A percentile compares a stretch with the other conserved stretches of the same genome.
phyloP scores from a whole-genome alignment of 2,329 filamentous ascomycete genomes.

The Penicillium sp. region DNA sequence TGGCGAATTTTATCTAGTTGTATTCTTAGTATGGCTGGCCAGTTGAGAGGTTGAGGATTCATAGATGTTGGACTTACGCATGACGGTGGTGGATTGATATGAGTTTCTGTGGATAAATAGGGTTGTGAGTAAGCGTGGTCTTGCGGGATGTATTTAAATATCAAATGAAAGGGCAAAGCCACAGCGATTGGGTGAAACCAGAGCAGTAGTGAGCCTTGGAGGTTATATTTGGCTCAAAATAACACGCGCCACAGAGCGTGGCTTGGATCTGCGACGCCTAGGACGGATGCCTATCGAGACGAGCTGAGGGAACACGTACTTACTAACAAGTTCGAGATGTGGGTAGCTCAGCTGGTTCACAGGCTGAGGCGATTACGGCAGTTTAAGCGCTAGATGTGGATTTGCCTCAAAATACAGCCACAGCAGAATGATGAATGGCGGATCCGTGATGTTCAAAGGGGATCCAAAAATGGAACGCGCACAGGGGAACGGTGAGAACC shows the following conservation, averaged over 20 bases:
- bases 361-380: not conserved
- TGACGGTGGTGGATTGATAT: not conserved
- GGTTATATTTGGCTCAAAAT: not conserved
- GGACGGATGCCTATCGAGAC: not conserved
- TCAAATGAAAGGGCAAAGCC: not conserved
- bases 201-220: not conserved
- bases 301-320: constrained; percentile 7
- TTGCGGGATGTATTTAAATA: not conserved
- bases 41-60: not conserved
- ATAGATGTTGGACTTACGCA: constrained; percentile 7
- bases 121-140: not conserved
- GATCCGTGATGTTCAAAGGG: constrained; percentile 1
- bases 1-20: constrained; percentile 41
- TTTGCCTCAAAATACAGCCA: constrained; percentile 4
- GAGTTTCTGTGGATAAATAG: not conserved
- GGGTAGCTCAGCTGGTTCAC: not conserved
- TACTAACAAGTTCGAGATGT: not conserved
- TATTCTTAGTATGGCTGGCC: constrained; percentile 7
- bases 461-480: not conserved
- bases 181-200: not conserved
- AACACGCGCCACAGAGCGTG: constrained; percentile 1
- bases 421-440: constrained; percentile 1
- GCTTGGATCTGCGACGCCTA: not conserved
- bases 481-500: constrained; percentile 2
- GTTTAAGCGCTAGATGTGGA: not conserved